Conservation (phyloP, 2,329 filamentous ascomycete species). For the Ophiostoma sp. region DNA sequence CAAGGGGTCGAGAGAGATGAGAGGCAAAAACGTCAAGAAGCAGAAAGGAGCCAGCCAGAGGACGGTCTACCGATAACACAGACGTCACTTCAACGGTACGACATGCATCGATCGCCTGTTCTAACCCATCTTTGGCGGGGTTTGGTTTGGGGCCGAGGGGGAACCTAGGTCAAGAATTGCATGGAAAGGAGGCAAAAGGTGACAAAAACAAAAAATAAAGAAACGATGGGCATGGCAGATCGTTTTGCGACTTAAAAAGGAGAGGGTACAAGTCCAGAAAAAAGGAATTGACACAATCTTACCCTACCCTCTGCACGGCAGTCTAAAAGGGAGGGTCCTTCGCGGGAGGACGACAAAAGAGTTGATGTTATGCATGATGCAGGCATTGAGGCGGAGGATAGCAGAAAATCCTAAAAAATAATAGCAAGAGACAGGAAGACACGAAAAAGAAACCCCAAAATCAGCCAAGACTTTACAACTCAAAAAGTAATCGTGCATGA, state of each 20-base stretch:
- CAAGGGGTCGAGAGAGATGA: not conserved
- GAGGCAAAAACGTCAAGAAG: not conserved
- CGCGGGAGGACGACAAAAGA: no score
- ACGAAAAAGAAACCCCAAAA: not conserved
- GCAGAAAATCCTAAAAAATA: not conserved
- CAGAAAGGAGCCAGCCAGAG: not conserved
- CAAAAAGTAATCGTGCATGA: conserved; percentile 3
- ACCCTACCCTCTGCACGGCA: not conserved
- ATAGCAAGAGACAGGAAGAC: not conserved
- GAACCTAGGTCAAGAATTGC: not conserved
- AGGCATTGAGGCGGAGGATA: not conserved
- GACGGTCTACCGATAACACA: not conserved
- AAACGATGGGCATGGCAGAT: not conserved
- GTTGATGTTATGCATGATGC: not conserved
- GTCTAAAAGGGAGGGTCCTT: not conserved
- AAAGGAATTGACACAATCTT: not conserved
- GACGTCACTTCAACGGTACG: not conserved
- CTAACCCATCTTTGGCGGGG: not conserved
- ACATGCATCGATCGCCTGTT: not conserved
- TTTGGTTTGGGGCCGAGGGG: conserved; percentile 13
- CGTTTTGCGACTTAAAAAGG: not conserved
- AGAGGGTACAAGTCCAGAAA: not conserved
- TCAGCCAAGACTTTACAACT: not conserved
- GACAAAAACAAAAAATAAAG: not conserved
- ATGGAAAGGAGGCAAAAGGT: not conserved